Percentiles rank a stretch among this genome's conserved stretches.
Conservation (phyloP, 257 asterid species). For the Gardenia jasminoides region DNA sequence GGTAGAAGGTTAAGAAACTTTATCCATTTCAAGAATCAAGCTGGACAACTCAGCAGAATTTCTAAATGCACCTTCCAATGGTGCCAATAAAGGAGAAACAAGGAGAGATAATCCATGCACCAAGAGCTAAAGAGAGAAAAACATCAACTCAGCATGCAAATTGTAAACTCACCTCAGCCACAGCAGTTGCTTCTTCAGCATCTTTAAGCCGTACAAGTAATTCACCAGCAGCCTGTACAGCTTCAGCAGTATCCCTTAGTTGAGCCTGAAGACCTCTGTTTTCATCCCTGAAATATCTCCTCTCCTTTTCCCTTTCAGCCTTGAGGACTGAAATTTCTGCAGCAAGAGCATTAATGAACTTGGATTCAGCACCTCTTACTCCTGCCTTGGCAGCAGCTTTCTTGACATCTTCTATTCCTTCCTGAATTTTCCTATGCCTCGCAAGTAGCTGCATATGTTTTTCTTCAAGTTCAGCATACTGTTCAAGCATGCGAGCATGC, state of each 20-base stretch:
- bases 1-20: no score
- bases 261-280: constrained; percentile 90
- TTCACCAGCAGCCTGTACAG: constrained; percentile 98
- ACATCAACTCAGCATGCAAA: constrained; percentile 15
- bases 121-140: not conserved
- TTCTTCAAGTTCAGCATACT: constrained; percentile 94
- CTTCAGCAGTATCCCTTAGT: constrained; percentile 96
- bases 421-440: constrained; percentile 72
- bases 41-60: not conserved
- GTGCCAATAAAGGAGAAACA: not conserved
- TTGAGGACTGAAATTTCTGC: constrained; percentile 76
- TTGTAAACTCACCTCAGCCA: constrained; percentile 70
- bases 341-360: constrained; percentile 85
- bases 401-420: constrained; percentile 90
- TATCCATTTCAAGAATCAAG: not conserved
- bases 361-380: constrained; percentile 86
- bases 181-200: constrained; percentile 76
- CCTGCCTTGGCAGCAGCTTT: constrained; percentile 97
- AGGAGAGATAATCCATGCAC: not conserved
- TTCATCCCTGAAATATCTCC: constrained; percentile 75
- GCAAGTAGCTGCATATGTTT: constrained; percentile 84
- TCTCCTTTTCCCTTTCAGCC: constrained; percentile 88
- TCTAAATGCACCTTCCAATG: not conserved
- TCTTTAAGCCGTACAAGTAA: constrained; percentile 92
- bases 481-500: constrained; percentile 99